Conservation (phyloP, 495 filamentous ascomycete genomes). For the Neurospora discreta region DNA sequence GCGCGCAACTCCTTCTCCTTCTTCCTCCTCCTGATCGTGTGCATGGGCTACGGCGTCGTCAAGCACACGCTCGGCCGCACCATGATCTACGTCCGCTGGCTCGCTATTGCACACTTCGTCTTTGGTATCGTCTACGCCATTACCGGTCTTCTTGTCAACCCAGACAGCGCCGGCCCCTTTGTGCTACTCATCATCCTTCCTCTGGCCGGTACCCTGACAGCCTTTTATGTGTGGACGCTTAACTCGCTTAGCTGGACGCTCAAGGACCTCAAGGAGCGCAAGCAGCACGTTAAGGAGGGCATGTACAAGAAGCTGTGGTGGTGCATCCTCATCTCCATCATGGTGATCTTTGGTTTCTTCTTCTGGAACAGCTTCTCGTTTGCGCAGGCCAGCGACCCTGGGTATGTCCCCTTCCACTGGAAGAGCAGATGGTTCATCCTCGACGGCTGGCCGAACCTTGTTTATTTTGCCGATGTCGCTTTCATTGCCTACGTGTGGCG, state of each 20-base stretch:
- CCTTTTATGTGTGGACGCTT: conserved; percentile 98
- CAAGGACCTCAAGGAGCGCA: conserved; percentile 87
- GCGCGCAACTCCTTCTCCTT: conserved; percentile 95
- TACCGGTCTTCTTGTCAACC: conserved; percentile 79
- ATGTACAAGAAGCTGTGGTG: conserved; percentile 99
- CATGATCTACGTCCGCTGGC: conserved; percentile 87
- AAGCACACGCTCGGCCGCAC: conserved; percentile 86
- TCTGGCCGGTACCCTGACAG: conserved; percentile 82
- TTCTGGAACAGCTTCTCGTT: conserved; percentile 90
- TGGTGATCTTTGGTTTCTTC: conserved; percentile 96
- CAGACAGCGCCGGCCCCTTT: conserved; percentile 70
- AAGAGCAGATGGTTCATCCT: conserved; percentile 94
- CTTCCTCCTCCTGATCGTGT: conserved; percentile 96
- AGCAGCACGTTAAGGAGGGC: conserved; percentile 80
- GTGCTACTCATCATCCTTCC: conserved; percentile 94
- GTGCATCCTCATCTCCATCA: conserved; percentile 83
- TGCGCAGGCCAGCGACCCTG: conserved; percentile 65
- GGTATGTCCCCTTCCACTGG: conserved; percentile 94
- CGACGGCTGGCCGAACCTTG: conserved; percentile 94
- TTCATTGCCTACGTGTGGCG: conserved; percentile 97
- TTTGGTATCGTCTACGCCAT: conserved; percentile 92
- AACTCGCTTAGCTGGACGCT: conserved; percentile 90
- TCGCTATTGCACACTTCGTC: conserved; percentile 85
- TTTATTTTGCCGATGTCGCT: conserved; percentile 84
- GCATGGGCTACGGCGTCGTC: conserved; percentile 98